Base-by-base conservation (phyloP, 768 basidiomycete genomes). In the Trametes cubensis region DNA sequence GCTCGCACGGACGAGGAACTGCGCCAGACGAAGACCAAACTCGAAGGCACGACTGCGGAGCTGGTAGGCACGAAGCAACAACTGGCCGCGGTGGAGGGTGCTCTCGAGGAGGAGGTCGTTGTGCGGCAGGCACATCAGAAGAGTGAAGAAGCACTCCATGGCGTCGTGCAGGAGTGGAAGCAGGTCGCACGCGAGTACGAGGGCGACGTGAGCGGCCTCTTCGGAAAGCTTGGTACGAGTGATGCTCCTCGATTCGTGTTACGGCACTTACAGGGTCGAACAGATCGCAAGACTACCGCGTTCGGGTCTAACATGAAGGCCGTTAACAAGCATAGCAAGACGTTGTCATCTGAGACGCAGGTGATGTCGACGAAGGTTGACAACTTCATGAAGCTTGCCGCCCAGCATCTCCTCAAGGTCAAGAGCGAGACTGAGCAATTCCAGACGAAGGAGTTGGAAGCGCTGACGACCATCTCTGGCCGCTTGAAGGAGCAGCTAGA, bases 1-100 rank as follows among this genome's bases (percentile, higher is more conserved):
- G 85, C 86, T 71, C 85, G 83, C 67, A 82, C 85, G 30, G 90
- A 95, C 54, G 83, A 85, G 7, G 93, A 97, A 71, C 76, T 98
- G 56, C 84, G 81, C 59, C 76, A 80, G 52, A 83, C 89, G 3
- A 81, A 79, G 61, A 82, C 81, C 20, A 80, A 76, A 67, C 75
- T 95, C 50, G 76, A 79, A 59, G 77, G 77, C 57, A 83, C 82
- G 1, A 79, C 84, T 63, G 75, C 74, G 1, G 78, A 80, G 46
- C 74, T 98, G 39, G 77, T 75, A 30, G 71, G 75, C 46, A 86
- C 80, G 61, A 81, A 85, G 58, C 77, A 70, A 1, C 85, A 92
- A 66, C 74, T 97, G 66, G 79, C 79, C 53, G 76, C 72, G 26
- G 81, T 80, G n/a, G 85, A 83, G 60, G 72, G 69, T 4, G 83